Conservation (phyloP, 2,329 filamentous ascomycete genomes). For the Westerdykella ornata region DNA sequence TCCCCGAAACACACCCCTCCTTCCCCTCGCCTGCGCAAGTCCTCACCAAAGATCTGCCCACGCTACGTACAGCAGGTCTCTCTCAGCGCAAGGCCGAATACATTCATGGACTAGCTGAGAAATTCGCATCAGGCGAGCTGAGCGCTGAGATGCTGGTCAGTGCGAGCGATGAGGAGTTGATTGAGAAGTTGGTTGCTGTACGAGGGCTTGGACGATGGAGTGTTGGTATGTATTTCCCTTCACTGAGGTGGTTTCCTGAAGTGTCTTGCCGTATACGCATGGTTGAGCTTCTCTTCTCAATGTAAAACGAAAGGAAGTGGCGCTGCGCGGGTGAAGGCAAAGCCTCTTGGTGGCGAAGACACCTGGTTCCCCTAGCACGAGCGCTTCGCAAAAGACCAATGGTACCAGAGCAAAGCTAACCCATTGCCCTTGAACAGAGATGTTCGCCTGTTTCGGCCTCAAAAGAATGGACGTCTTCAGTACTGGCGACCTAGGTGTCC, state of each 20-base stretch:
- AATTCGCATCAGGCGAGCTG: slow-evolving; percentile 70
- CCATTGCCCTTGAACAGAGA: slow-evolving; percentile 44
- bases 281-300: too few relatives aligned
- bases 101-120: slow-evolving; percentile 74
- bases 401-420: too few relatives aligned
- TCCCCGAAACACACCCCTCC: slow-evolving; percentile 26
- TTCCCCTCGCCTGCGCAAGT: slow-evolving; percentile 79
- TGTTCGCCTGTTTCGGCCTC: slow-evolving; percentile 95
- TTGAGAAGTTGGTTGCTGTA: slow-evolving; percentile 76
- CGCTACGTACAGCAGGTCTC: slow-evolving; percentile 75
- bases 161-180: slow-evolving; percentile 77
- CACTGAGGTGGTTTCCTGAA: too few relatives aligned
- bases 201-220: slow-evolving; percentile 84
- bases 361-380: not conserved
- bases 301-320: too few relatives aligned
- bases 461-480: slow-evolving; percentile 93
- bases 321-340: not conserved
- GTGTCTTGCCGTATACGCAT: too few relatives aligned
- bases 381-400: too few relatives aligned
- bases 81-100: slow-evolving; percentile 96
- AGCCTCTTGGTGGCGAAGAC: not conserved
- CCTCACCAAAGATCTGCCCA: slow-evolving; percentile 51
- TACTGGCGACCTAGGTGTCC: slow-evolving; percentile 85
- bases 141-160: slow-evolving; percentile 67
- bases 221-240: slow-evolving; percentile 46